A percentile compares a stretch with the other conserved stretches of the same genome.
phyloP scores from a whole-genome alignment of 441 rosid genomes.

The Biscutella auriculata region DNA sequence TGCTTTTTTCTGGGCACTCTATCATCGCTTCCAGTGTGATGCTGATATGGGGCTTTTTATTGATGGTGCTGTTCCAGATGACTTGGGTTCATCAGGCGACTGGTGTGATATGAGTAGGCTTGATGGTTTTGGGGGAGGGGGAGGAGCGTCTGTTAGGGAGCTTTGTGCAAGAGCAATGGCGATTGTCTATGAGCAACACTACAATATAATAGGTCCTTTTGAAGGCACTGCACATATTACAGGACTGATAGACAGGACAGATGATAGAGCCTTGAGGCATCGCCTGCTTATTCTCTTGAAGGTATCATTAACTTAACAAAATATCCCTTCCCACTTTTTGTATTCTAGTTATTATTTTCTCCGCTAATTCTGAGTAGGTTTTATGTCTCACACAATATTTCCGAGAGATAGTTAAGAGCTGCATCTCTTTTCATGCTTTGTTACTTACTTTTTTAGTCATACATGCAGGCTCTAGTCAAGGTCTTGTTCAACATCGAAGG shows the following conservation, averaged over 20 bases:
- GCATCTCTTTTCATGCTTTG: conserved; percentile 11
- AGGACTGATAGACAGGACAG: conserved; percentile 91
- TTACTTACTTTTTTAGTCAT: conserved; percentile 6
- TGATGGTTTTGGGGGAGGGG: conserved; percentile 99
- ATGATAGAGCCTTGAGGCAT: conserved; percentile 96
- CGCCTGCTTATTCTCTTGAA: conserved; percentile 90
- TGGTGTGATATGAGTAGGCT: conserved; percentile 99
- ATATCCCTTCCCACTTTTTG: not conserved
- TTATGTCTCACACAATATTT: not conserved
- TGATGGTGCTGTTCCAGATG: conserved; percentile 96
- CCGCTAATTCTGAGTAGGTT: not conserved
- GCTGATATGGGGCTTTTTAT: conserved; percentile 95
- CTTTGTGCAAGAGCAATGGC: conserved; percentile 99
- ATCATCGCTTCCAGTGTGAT: conserved; percentile 97
- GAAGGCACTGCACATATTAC: conserved; percentile 96
- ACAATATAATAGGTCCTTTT: conserved; percentile 70
- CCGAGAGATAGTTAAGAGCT: not conserved
- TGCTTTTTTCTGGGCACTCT: conserved; percentile 96
- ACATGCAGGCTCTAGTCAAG: conserved; percentile 84
- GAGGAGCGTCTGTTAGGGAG: conserved; percentile 95
- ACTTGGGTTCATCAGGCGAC: conserved; percentile 91
- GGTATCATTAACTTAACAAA: conserved; percentile 32
- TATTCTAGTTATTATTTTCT: not conserved
- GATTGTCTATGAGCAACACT: conserved; percentile 95
- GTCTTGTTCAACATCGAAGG: conserved; percentile 85